Evolutionary conservation across 2,329 filamentous ascomycete genomes (phyloP).

Genomic region (Nothopassalora personata): DNA sequence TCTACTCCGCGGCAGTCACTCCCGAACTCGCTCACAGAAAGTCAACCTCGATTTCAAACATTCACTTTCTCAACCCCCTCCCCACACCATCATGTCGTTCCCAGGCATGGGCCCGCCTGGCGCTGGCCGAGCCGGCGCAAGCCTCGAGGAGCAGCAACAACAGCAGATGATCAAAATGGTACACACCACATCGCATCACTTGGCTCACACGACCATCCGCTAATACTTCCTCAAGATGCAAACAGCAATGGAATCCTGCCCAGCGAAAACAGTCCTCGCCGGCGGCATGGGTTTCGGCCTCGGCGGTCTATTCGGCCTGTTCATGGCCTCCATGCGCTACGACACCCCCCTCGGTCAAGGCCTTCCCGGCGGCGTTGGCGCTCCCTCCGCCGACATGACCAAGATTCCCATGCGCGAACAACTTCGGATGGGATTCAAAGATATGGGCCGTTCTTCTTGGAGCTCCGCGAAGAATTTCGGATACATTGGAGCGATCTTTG

Average conservation of each 20-base stretch:
- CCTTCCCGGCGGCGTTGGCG: slow-evolving; percentile 44
- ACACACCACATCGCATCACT: slow-evolving; percentile 9
- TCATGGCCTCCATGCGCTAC: slow-evolving; percentile 99
- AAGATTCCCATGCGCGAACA: slow-evolving; percentile 75
- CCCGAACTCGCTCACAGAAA: not conserved
- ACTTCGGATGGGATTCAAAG: slow-evolving; percentile 78
- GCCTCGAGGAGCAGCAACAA: slow-evolving; percentile 38
- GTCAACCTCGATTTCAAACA: not conserved
- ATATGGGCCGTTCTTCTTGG: slow-evolving; percentile 83
- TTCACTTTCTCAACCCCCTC: not conserved
- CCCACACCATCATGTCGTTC: slow-evolving; percentile 14
- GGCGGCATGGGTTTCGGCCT: slow-evolving; percentile 92
- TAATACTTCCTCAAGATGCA: slow-evolving; percentile 59
- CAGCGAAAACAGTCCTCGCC: slow-evolving; percentile 80
- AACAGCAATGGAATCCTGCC: slow-evolving; percentile 84
- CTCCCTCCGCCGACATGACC: slow-evolving; percentile 40
- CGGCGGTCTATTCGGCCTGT: slow-evolving; percentile 89
- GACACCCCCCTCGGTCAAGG: slow-evolving; percentile 73
- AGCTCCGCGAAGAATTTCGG: slow-evolving; percentile 91
- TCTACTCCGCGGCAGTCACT: not conserved
- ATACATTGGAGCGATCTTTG: slow-evolving; percentile 84
- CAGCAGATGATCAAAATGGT: slow-evolving; percentile 47
- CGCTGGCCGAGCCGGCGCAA: slow-evolving; percentile 16
- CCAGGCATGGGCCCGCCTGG: slow-evolving; percentile 13
- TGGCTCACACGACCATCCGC: not conserved